Evolutionary conservation across 495 filamentous ascomycete species (phyloP), one percentile per base, ranked within the genome.

Genomic region (Cercophora sp.): DNA sequence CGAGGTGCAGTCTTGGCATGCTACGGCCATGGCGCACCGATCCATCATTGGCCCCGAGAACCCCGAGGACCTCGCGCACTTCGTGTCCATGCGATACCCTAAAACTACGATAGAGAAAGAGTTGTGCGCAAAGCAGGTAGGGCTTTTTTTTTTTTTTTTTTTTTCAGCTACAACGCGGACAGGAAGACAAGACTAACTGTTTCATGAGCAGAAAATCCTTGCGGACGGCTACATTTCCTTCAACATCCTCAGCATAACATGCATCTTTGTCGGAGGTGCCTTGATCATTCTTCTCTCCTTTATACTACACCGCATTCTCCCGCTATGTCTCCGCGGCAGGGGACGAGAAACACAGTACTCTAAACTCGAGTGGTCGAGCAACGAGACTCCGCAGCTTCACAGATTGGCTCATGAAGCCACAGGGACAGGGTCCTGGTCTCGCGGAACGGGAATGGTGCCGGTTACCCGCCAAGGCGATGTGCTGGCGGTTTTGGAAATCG

Each of bases 1-100:
- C 3, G 66, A 70, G 41, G 62, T 69, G 6, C 45, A 49, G 24
- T 29, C 50, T 23, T 69, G 65, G 65, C 60, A 64, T 25, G 55
- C 41, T 1, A 53, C 55, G 11, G 43, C 46, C 6, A 52, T 69
- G 26, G 63, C 67, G 9, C 56, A 57, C 18, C 27, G 57, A 25
- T 63, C 59, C 26, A 65, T 65, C 9, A 62, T 57, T 6, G 63
- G 58, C 4, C 54, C 54, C 1, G 29, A 13, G 6, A 32, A 44
- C 6, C 26, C 46, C 4, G 20, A 44, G n/a, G n/a, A n/a, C 2
- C 20, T 44, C n/a, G n/a, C n/a, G 19, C 10, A 26, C 2, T 13
- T 44, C 2, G n/a, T 44, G n/a, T n/a, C n/a, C 20, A 23, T 44
- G 2, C 13, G 19, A 11, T 26, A 26, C 19, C 41, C 41, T 2